These are phyloP conservation scores for Aspergillus nanangensis DNA, from an alignment of 495 filamentous ascomycete species.

Conservation along the genomic window DNA sequence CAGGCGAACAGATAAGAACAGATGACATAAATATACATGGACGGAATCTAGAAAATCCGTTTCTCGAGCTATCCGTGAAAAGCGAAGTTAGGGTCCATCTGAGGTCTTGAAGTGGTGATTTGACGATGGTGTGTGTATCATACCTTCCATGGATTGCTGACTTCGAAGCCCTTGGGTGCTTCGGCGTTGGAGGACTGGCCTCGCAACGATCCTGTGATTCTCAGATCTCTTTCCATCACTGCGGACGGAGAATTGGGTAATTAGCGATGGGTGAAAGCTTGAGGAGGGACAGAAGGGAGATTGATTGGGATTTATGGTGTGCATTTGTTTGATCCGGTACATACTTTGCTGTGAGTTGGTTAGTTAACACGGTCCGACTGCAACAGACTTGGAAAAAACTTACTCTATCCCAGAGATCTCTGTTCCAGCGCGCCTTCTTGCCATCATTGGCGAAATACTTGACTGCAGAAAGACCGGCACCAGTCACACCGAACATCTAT, in stretches of 20 bases:
- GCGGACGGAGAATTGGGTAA: constrained; percentile 8
- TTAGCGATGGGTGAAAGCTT: constrained; percentile 7
- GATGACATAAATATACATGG: constrained; percentile 9
- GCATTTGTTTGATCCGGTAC: constrained; percentile 16
- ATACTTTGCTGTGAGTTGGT: constrained; percentile 68
- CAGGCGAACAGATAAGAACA: constrained; percentile 11
- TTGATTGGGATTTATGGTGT: neutral
- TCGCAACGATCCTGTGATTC: constrained; percentile 79
- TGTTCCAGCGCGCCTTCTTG: constrained; percentile 75
- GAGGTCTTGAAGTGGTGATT: no score
- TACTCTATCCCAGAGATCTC: constrained; percentile 93
- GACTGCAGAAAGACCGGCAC: constrained; percentile 68
- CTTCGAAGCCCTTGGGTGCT: constrained; percentile 84
- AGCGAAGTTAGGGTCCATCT: no score
- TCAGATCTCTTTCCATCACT: constrained; percentile 97
- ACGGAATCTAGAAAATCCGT: constrained; percentile 33
- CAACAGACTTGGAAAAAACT: constrained; percentile 28
- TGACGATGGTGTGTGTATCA: constrained; percentile 12
- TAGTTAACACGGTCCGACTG: constrained; percentile 31
- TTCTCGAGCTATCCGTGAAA: constrained; percentile 45
- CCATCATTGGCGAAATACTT: constrained; percentile 80
- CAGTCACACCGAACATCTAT: constrained; percentile 89
- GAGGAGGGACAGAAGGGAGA: neutral
- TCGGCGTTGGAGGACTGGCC: constrained; percentile 77
- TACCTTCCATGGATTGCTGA: constrained; percentile 96